These are phyloP conservation scores for Solanum tarijense DNA, from an alignment of 257 asterid species.

Conservation along the genomic window DNA sequence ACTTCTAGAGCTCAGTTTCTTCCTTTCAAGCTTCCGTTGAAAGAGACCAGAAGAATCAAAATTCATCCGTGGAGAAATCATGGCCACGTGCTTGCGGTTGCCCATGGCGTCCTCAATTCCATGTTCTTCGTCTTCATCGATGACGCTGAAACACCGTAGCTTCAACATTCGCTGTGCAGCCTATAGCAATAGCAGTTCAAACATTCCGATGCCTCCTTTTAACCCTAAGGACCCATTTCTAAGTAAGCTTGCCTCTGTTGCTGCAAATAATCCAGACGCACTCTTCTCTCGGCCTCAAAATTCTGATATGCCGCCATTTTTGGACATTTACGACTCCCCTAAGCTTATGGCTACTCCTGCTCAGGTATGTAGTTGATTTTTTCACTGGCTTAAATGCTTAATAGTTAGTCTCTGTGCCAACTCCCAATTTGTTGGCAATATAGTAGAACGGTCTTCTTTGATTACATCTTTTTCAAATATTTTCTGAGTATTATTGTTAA, in stretches of 20 bases:
- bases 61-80: conserved; percentile 1
- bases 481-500: neutral
- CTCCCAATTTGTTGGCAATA: neutral
- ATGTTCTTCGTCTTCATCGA: conserved; percentile 28
- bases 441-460: neutral
- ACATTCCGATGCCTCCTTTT: conserved; percentile 59
- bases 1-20: neutral
- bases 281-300: conserved; percentile 43
- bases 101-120: conserved; percentile 51
- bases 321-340: conserved; percentile 66
- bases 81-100: conserved; percentile 52
- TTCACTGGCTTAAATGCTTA: neutral
- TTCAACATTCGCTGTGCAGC: conserved; percentile 1
- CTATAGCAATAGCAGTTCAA: conserved; percentile 15
- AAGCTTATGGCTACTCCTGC: conserved; percentile 84
- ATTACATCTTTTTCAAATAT: neutral
- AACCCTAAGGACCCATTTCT: conserved; percentile 84
- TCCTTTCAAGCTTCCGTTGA: neutral
- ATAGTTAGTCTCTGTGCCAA: neutral
- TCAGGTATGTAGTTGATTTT: conserved; percentile 20
- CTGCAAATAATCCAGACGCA: conserved; percentile 53
- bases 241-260: conserved; percentile 63
- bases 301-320: conserved; percentile 49
- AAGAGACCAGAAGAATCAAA: neutral
- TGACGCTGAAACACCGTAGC: conserved; percentile 30